A percentile compares a stretch with the other conserved stretches of the same genome.
These are phyloP conservation scores for Morella rubra DNA, from an alignment of 306 rosid genomes.

Conservation along the genomic window DNA sequence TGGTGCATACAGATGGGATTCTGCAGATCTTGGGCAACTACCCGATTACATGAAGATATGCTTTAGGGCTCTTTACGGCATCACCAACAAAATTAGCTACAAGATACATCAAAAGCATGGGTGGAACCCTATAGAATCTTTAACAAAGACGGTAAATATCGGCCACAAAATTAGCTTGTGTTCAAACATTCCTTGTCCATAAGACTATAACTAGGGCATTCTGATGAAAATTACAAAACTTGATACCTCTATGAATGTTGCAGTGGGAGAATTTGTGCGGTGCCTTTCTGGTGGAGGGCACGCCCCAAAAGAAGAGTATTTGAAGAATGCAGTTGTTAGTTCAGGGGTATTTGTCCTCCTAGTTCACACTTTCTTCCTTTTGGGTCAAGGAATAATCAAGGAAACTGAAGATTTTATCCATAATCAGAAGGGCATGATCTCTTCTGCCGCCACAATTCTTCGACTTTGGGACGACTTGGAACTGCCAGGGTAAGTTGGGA, in stretches of 20 bases:
- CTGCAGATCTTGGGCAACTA: slow-evolving; percentile 32
- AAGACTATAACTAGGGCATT: neutral
- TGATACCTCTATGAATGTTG: neutral
- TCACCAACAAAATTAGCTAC: slow-evolving; percentile 52
- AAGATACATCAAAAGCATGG: slow-evolving; percentile 44
- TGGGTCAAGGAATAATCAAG: slow-evolving; percentile 26
- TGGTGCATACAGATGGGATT: slow-evolving; percentile 53
- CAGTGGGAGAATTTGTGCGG: slow-evolving; percentile 38
- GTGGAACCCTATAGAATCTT: slow-evolving; percentile 45
- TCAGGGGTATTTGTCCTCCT: slow-evolving; percentile 31
- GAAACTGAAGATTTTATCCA: slow-evolving; percentile 8
- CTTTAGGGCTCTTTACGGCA: slow-evolving; percentile 43
- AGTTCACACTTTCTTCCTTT: slow-evolving; percentile 24
- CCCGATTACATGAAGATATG: slow-evolving; percentile 61
- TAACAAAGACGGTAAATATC: slow-evolving; percentile 30
- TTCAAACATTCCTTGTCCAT: too few species aligned
- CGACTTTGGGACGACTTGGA: slow-evolving; percentile 34
- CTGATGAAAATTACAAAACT: neutral
- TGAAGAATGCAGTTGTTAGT: slow-evolving; percentile 26
- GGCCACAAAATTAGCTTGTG: neutral
- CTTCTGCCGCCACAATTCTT: slow-evolving; percentile 18
- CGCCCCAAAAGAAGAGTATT: slow-evolving; percentile 31
- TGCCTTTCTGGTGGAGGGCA: slow-evolving; percentile 34
- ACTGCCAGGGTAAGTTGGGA: slow-evolving; percentile 12
- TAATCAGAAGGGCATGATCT: neutral